These are phyloP conservation scores for Rhizoclosmatium globosum DNA, from an alignment of 192 early-diverging fungal genomes.

Conservation along the genomic window DNA sequence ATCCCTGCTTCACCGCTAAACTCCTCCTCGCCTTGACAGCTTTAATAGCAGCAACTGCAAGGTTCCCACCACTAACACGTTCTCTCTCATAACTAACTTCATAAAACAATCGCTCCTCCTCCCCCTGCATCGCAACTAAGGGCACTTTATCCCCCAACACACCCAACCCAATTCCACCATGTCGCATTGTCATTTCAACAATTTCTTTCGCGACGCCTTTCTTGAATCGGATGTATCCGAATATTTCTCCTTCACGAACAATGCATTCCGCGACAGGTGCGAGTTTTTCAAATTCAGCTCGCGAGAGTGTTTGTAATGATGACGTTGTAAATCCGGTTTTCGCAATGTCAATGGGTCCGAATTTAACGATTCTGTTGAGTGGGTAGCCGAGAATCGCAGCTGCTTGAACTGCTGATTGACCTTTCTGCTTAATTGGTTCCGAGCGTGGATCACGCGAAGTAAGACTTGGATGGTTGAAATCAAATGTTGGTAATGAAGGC, in stretches of 20 bases:
- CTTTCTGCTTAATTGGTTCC: not conserved
- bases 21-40: conserved; percentile 18
- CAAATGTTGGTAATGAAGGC: not conserved
- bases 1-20: not conserved
- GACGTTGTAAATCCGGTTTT: conserved; percentile 9
- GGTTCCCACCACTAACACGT: not conserved
- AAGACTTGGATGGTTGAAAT: conserved; percentile 22
- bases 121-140: conserved; percentile 5
- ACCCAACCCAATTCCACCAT: conserved; percentile 3
- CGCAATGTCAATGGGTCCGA: not conserved
- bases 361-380: conserved; percentile 6
- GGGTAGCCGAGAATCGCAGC: conserved; percentile 9
- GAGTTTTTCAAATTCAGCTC: not conserved
- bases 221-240: conserved; percentile 11
- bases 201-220: conserved; percentile 11
- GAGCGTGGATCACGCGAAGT: not conserved
- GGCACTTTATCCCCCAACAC: not conserved
- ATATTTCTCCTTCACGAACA: not conserved
- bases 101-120: conserved; percentile 18
- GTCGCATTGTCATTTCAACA: conserved; percentile 17
- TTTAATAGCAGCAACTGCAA: not conserved
- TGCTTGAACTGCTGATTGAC: conserved; percentile 7
- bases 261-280: conserved; percentile 17
- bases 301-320: not conserved
- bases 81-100: conserved; percentile 8